Percentiles rank a stretch among this genome's conserved stretches.
phyloP scores from a whole-genome alignment of 1,139 yeast genomes.

The Pichia sp. region DNA sequence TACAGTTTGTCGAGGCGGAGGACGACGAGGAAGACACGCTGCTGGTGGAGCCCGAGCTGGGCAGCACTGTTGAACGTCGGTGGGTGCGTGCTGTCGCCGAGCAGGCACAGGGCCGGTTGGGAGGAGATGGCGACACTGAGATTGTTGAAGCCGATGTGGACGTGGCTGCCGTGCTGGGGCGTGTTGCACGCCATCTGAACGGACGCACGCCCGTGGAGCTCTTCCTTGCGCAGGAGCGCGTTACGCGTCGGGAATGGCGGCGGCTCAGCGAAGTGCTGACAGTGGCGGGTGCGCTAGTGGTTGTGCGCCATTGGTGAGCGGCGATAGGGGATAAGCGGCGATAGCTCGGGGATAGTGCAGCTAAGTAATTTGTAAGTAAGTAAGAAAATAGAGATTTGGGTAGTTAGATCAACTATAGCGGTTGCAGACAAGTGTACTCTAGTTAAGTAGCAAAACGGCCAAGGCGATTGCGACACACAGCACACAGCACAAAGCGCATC shows the following conservation, averaged over 20 bases:
- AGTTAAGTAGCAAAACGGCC: no score
- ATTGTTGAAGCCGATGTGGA: constrained; percentile 62
- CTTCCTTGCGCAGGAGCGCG: constrained; percentile 57
- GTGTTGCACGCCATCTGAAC: constrained; percentile 72
- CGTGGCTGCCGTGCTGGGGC: constrained; percentile 70
- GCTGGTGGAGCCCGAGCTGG: constrained; percentile 76
- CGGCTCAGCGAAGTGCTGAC: constrained; percentile 60
- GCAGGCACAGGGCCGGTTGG: background rate
- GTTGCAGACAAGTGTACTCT: no score
- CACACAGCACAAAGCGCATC: no score
- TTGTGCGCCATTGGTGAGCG: constrained; percentile 37
- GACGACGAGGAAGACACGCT: constrained; percentile 74
- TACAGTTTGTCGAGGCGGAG: constrained; percentile 57
- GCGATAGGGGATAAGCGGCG: no score
- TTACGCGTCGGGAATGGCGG: constrained; percentile 62
- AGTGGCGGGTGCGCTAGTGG: constrained; percentile 37
- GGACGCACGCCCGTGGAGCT: constrained; percentile 77
- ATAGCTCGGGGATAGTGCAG: no score
- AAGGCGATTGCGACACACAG: no score
- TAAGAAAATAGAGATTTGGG: no score
- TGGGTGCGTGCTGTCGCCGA: constrained; percentile 71
- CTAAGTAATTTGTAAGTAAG: no score
- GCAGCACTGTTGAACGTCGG: constrained; percentile 73
- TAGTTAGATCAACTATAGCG: no score
- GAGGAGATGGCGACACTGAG: no score